Evolutionary conservation across 176 grass and related monocot species (phyloP), one percentile per base, ranked within the genome.

Genomic region (Triticum dicoccoides): DNA sequence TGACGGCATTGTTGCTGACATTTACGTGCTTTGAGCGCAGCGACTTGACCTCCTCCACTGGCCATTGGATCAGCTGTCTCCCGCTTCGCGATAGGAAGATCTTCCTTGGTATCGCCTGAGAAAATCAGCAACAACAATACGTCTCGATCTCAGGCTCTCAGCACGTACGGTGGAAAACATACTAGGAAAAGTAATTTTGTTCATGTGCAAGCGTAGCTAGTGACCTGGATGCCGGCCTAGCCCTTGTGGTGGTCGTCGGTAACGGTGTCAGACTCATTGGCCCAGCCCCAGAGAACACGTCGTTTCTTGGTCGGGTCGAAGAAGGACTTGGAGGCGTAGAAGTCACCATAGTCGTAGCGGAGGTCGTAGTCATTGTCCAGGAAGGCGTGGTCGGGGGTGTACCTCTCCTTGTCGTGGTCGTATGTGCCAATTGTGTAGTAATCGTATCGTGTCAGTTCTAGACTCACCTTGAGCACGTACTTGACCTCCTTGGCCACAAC

Each of bases 311-410:
- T 27, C 0, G 24, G 29, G 37, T 92, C 90, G 21, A 76, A 92
- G 49, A 92, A 92, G 6, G 90, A 71, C 86, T 88, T 92, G 0
- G 90, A 92, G 10, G 82, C 90, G 18, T 92, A 92, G 82, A 88
- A 88, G 20, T 92, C 83, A 4, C 89, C 89, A 33, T 91, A 91
- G 73, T 91, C 89, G 1, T 85, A 88, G 29, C 85, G 80, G 76
- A 92, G 72, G 9, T 86, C 65, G 0, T 3, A 29, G 3, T 58
- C 39, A 54, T 88, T 86, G 14, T 51, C 82, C 82, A 0, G 66
- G 44, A 3, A 8, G n/a, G 10, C 20, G 25, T 2, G n/a, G 59
- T 92, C 90, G 0, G 90, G 86, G 6, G 67, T 74, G 70, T 77
- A 92, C 24, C 32, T 77, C 49, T 92, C 90, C 33, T 30, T 82